Evolutionary conservation across 2,329 filamentous ascomycete genomes (phyloP), one percentile per base, ranked within the genome.

Genomic region (Beauveria pseudobassiana): DNA sequence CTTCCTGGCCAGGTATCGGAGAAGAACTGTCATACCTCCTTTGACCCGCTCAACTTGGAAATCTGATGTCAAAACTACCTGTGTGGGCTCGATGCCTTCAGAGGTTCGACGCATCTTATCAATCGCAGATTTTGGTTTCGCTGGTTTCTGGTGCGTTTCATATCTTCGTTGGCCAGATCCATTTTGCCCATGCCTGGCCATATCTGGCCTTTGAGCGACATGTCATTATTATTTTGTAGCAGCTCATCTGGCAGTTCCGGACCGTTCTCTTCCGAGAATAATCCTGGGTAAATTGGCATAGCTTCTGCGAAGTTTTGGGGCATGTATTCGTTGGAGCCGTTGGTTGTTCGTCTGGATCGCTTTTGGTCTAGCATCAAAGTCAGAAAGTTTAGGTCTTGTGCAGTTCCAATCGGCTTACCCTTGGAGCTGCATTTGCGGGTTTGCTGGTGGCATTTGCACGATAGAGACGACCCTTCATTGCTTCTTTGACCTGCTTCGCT

Each of bases 111-210:
- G 81, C 73, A 93, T 85, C 63, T 83, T 82, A 61, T 83, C 78
- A 24, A 91, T 76, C n/a, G 91, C 86, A 1, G 85, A 87, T n/a
- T 78, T 80, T 59, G 87, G 84, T 72, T 93, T 68, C 88, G 86
- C 73, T 93, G 90, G 70, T 93, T 93, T 57, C 90, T 81, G 75
- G 85, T 90, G 51, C 87, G 82, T 67, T 85, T 87, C 80, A 89
- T 88, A 64, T 88, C 84, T 18, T 86, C 82, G 5, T 87, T 89
- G 5, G 90, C 90, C 59, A 90, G 86, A 72, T 93, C 90, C 70
- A 93, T 92, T n/a, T 91, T 80, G 59, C 84, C 83, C 89, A 93
- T 93, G 20, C 90, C 90, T 3, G 87, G 87, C 80, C 87, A 91
- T 52, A 85, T 77, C n/a, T 87, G 77, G 2, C 89, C 89, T 72